Evolutionary conservation across 768 basidiomycete genomes (phyloP), one percentile per base, ranked within the genome.

Genomic region (Symmetrospora coprosmae): DNA sequence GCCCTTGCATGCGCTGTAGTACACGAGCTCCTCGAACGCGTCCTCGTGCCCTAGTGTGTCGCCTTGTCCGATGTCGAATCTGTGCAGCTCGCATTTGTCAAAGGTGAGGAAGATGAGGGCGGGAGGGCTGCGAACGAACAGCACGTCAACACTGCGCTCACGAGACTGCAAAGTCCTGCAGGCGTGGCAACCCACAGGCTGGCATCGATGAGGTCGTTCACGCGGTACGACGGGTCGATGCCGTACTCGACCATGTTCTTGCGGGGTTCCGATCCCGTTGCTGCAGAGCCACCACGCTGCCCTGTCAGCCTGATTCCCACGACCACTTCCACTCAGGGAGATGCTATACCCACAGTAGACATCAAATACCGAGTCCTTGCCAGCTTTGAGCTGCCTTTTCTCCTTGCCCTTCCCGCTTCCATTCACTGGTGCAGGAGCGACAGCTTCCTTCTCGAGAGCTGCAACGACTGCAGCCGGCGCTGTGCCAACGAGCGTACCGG

Each of bases 1-100:
- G 23, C 87, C 76, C 1, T 68, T 70, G 64, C 87, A 90, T 0
- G 43, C 49, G 2, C 68, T 64, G 6, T 66, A 66, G 11, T 46
- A 45, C 19, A 66, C 50, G 17, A 74, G 39, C 2, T 52, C 39
- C 14, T 53, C 28, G 23, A 72, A 70, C 1, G 69, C 70, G 2
- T 66, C 65, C 17, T 67, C 66, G 16, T 70, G 71, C 37, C 67
- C 70, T 17, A 63, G 60, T 0, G 66, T 66, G 19, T 52, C 47
- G 30, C 63, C 48, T 16, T 47, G 41, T 33, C 33, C 30, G 0
- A 53, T n/a, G n/a, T n/a, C 35, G 38, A 66, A 68, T 28, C n/a
- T 23, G 63, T 49, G 60, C 9, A 8, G 4, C 4, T 23, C 6
- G 19, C 62, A 53, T 14, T 50, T 58, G 7, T 21, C 3, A 21